Evolutionary conservation across 2,329 filamentous ascomycete species (phyloP).

Genomic region (Colletotrichum liriopes): DNA sequence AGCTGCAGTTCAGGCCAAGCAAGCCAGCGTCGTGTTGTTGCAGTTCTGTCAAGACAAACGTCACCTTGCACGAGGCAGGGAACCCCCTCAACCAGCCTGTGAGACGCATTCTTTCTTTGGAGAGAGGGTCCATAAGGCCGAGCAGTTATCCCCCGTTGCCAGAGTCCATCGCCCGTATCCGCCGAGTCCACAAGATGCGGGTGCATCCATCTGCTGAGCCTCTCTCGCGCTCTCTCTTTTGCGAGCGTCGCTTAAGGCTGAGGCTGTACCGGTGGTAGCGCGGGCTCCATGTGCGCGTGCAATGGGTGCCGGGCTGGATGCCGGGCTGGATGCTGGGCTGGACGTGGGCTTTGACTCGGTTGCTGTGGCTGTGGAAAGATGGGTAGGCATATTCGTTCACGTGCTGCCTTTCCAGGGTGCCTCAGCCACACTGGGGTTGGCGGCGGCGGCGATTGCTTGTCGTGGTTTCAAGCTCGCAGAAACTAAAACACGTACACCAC

Average conservation of each 20-base stretch:
- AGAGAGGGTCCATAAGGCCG: background rate
- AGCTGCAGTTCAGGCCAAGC: conserved; percentile 31
- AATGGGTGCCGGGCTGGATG: background rate
- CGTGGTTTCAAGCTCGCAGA: conserved; percentile 11
- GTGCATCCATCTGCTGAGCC: conserved; percentile 24
- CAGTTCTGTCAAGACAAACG: conserved; percentile 25
- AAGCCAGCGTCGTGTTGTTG: conserved; percentile 11
- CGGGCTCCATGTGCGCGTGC: background rate
- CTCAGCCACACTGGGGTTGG: conserved; percentile 12
- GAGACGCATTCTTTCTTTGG: background rate
- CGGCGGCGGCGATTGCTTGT: background rate
- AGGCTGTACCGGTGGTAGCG: background rate
- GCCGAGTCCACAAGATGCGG: background rate
- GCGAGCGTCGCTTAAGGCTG: background rate
- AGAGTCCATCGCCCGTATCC: background rate
- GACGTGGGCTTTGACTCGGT: conserved; percentile 12
- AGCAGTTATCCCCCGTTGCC: background rate
- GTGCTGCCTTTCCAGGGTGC: conserved; percentile 7
- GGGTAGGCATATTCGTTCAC: background rate
- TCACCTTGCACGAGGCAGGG: conserved; percentile 30
- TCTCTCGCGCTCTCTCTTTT: background rate
- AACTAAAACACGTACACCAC: background rate
- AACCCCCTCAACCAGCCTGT: conserved; percentile 2
- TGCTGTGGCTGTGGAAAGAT: conserved; percentile 5
- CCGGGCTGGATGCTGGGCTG: background rate